Conservation (phyloP, 345 rosid species). For the Linum tenue region DNA sequence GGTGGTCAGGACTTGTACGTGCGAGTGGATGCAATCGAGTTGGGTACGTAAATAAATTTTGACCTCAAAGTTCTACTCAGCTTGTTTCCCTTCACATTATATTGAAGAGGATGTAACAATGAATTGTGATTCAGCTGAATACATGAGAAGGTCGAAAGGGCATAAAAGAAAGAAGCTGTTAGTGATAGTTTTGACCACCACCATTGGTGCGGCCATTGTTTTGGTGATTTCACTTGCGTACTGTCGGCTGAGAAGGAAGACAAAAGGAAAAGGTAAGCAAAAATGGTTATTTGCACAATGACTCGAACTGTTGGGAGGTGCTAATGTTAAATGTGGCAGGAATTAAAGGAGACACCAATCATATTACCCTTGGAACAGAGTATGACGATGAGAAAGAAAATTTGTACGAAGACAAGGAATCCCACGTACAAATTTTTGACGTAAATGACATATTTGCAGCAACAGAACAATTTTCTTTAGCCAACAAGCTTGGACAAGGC, state of each 20-base stretch:
- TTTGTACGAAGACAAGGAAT: too few relatives aligned
- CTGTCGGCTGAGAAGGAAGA: constrained; percentile 23
- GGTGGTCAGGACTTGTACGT: constrained; percentile 41
- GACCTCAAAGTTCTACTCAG: too few relatives aligned
- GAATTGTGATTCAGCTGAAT: constrained; percentile 20
- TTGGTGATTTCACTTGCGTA: constrained; percentile 8
- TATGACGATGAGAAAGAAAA: constrained; percentile 1
- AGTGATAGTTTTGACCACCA: constrained; percentile 13
- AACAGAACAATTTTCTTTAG: constrained; percentile 11
- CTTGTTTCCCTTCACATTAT: too few relatives aligned
- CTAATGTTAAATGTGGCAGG: neutral
- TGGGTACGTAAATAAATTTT: constrained; percentile 30
- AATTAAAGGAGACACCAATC: neutral
- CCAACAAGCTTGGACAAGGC: constrained; percentile 22
- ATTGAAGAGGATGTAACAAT: too few relatives aligned
- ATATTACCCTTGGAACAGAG: neutral
- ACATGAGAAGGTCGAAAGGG: constrained; percentile 14
- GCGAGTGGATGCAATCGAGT: constrained; percentile 13
- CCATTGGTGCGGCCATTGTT: constrained; percentile 10
- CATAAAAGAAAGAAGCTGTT: constrained; percentile 21
- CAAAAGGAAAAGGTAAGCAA: constrained; percentile 13
- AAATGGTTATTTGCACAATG: too few relatives aligned
- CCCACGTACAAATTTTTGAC: constrained; percentile 19
- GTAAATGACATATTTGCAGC: constrained; percentile 16
- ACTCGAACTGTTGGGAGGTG: too few relatives aligned